These are phyloP conservation scores for Viola pubescens DNA, from an alignment of 441 rosid species.

Conservation along the genomic window DNA sequence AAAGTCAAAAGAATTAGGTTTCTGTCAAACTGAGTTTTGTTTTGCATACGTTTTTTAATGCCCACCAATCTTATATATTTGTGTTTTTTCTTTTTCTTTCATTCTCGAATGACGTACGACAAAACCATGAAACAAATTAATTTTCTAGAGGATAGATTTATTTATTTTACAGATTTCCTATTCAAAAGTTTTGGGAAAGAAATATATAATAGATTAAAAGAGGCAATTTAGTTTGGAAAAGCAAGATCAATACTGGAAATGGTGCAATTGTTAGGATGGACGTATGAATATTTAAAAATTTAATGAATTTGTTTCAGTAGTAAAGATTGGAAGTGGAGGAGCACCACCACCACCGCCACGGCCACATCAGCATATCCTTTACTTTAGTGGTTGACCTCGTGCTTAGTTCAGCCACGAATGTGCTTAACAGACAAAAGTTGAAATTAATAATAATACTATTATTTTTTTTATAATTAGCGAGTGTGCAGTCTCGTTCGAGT, in stretches of 20 bases:
- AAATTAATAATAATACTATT: neutral
- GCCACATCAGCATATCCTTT: too few relatives aligned
- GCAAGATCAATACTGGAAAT: conserved; percentile 27
- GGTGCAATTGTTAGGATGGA: conserved; percentile 11
- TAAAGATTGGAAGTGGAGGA: too few relatives aligned
- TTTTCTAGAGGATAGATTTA: too few relatives aligned
- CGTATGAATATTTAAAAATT: neutral
- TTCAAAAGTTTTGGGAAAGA: neutral
- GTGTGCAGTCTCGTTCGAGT: too few relatives aligned
- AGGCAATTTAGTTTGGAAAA: conserved; percentile 3
- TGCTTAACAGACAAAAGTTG: conserved; percentile 17
- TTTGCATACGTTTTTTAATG: conserved; percentile 5
- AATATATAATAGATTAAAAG: neutral
- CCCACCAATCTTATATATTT: conserved; percentile 6
- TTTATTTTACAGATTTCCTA: too few relatives aligned
- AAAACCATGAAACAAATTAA: too few relatives aligned
- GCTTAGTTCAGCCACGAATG: conserved; percentile 34
- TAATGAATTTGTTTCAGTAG: too few relatives aligned
- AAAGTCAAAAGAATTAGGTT: conserved; percentile 19
- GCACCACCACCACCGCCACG: too few relatives aligned
- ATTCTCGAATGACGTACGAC: too few relatives aligned
- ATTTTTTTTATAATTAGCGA: too few relatives aligned
- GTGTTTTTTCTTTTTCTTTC: conserved; percentile 1
- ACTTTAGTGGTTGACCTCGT: conserved; percentile 41
- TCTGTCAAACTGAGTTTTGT: conserved; percentile 9